Evolutionary conservation across 805 yeast species (phyloP).

Genomic region (Zygotorulaspora florentina): DNA sequence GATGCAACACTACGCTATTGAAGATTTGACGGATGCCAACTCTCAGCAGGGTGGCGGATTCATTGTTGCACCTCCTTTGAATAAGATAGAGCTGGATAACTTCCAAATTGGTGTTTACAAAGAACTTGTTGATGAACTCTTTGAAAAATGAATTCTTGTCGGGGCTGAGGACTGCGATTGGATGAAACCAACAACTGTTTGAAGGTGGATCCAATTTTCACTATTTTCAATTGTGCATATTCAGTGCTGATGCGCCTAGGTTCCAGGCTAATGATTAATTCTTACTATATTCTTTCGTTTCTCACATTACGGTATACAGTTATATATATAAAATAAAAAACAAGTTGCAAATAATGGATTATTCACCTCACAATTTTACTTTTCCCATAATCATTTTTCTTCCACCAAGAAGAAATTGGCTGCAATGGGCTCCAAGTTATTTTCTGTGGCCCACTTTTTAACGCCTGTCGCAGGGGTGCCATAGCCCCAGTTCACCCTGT

Average conservation of each 20-base stretch:
- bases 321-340: no score
- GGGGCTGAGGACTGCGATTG: no score
- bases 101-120: conserved; percentile 37
- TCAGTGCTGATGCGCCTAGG: no score
- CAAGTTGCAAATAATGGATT: no score
- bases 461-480: conserved; percentile 78
- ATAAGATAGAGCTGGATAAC: conserved; percentile 32
- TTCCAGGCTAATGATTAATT: no score
- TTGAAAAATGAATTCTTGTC: conserved; percentile 4
- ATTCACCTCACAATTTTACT: no score
- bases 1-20: conserved; percentile 31
- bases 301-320: no score
- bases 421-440: conserved; percentile 63
- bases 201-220: no score
- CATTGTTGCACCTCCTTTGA: conserved; percentile 29
- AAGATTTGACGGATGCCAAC: conserved; percentile 24
- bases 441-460: conserved; percentile 62
- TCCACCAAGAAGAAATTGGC: conserved; percentile 85
- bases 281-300: no score
- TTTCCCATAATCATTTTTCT: conserved; percentile 29
- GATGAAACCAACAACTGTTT: no score
- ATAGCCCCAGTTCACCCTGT: conserved; percentile 64
- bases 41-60: conserved; percentile 15
- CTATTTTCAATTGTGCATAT: no score
- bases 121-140: conserved; percentile 32